phyloP scores from a whole-genome alignment of 2,329 filamentous ascomycete genomes.

The Fusarium sulawesiense region DNA sequence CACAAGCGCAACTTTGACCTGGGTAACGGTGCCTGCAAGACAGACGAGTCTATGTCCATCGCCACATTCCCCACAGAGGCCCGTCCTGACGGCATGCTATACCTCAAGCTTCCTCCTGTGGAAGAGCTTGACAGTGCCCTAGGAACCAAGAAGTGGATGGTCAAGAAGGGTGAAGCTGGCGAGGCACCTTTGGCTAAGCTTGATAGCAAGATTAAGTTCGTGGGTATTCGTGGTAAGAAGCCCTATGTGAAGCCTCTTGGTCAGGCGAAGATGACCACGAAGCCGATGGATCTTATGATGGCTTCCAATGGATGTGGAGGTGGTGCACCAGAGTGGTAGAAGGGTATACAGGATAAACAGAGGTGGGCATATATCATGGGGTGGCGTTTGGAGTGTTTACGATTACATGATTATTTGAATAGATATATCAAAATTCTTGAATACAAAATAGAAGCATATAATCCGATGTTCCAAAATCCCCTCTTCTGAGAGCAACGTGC shows the following conservation, averaged over 20 bases:
- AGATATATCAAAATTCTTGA: not conserved
- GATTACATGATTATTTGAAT: not conserved
- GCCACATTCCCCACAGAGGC: constrained; percentile 84
- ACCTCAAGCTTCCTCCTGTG: constrained; percentile 82
- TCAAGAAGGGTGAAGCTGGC: constrained; percentile 75
- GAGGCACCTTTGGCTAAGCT: constrained; percentile 56
- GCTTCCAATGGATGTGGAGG: constrained; percentile 55
- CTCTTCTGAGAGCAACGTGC: not conserved
- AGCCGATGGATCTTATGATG: constrained; percentile 53
- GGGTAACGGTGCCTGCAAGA: constrained; percentile 76
- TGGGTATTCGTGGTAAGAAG: constrained; percentile 58
- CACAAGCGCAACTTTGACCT: constrained; percentile 93
- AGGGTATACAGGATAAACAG: constrained; percentile 1
- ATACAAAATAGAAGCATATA: not conserved
- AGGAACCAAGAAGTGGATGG: constrained; percentile 82
- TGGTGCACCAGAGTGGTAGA: constrained; percentile 60
- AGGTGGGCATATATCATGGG: not conserved
- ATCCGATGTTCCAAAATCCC: not conserved
- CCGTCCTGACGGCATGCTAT: constrained; percentile 78
- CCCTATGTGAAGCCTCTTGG: constrained; percentile 52
- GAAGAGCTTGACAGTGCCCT: constrained; percentile 83
- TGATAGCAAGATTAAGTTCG: constrained; percentile 59
- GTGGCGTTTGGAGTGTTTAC: constrained; percentile 20
- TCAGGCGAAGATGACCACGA: constrained; percentile 50
- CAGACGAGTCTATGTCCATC: constrained; percentile 80